Evolutionary conservation across 352 stramenopile genomes (phyloP).

Genomic region (Globisporangium radiosum): DNA sequence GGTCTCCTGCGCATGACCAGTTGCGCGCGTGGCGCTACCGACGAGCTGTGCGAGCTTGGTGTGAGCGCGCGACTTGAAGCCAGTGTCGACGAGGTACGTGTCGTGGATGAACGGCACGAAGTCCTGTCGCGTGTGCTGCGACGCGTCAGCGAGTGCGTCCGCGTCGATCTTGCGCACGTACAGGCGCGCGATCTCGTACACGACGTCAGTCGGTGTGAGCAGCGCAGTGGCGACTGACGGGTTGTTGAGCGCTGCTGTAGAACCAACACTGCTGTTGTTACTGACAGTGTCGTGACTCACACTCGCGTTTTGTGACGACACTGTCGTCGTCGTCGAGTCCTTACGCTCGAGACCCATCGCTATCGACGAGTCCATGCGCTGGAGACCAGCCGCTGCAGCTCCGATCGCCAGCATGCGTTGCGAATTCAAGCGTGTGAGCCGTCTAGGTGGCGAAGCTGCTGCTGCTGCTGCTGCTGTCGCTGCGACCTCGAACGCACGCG

Average conservation of each 20-base stretch:
- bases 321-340: not conserved
- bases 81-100: slow-evolving; percentile 55
- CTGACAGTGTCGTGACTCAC: too few relatives aligned
- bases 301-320: not conserved
- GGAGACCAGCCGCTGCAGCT: not conserved
- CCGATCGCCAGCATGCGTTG: too few relatives aligned
- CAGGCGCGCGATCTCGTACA: slow-evolving; percentile 52
- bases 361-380: slow-evolving; percentile 4
- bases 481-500: not conserved
- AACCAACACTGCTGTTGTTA: not conserved
- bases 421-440: too few relatives aligned
- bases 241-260: not conserved
- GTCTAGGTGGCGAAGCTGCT: too few relatives aligned
- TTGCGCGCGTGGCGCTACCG: slow-evolving; percentile 25
- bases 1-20: slow-evolving; percentile 32
- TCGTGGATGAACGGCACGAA: slow-evolving; percentile 52
- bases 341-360: not conserved
- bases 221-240: too few relatives aligned
- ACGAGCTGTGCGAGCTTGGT: slow-evolving; percentile 48
- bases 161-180: slow-evolving; percentile 55
- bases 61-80: slow-evolving; percentile 49
- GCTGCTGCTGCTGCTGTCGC: not conserved
- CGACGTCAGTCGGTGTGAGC: slow-evolving; percentile 24
- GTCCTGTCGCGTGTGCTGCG: slow-evolving; percentile 26
- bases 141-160: slow-evolving; percentile 28